Evolutionary conservation across 495 filamentous ascomycete species (phyloP), one percentile per base, ranked within the genome.

Genomic region (Penicillium desertorum): DNA sequence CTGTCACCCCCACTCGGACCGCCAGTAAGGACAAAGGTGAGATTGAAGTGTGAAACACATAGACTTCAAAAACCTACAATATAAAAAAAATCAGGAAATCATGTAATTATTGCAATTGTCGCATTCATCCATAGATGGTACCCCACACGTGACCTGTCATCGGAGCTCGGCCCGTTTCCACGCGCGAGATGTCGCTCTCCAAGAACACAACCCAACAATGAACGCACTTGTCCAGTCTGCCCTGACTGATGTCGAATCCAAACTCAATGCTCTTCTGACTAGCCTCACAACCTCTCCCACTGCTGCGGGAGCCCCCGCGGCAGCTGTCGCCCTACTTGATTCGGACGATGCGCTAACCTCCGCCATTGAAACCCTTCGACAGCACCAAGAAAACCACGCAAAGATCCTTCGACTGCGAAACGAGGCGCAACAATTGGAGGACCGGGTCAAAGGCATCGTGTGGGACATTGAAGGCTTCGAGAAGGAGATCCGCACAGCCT

Each of bases 321-420:
- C 76, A 1, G 74, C 76, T 2, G 34, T 68, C 37, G 64, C 67
- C 50, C 66, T 79, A n/a, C 66, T 79, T 14, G 62, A 70, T 32
- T 74, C 76, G 3, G 77, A 79, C 64, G 74, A 78, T 61, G 56
- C 58, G 11, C 51, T 79, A 34, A 70, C 73, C 42, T 67, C 72
- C 19, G 62, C 74, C 23, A 64, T 79, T 37, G 59, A 71, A 14
- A 75, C 71, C 5, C 72, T 79, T 9, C 71, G 73, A 51, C 63
- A 57, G 22, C 77, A 79, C 64, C 77, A 79, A 59, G 63, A 61
- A 36, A 79, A 78, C 57, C 71, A 79, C 51, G 66, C 70, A 3
- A 72, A 61, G 32, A 74, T 77, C 41, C 62, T 78, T 1, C 59
- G 56, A 14, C 59, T 79, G 1, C 75, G 76, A 17, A 51, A 56